A percentile compares a stretch with the other conserved stretches of the same genome.
Conservation (phyloP, 129 eudicot genomes). For the Logfia minima region DNA sequence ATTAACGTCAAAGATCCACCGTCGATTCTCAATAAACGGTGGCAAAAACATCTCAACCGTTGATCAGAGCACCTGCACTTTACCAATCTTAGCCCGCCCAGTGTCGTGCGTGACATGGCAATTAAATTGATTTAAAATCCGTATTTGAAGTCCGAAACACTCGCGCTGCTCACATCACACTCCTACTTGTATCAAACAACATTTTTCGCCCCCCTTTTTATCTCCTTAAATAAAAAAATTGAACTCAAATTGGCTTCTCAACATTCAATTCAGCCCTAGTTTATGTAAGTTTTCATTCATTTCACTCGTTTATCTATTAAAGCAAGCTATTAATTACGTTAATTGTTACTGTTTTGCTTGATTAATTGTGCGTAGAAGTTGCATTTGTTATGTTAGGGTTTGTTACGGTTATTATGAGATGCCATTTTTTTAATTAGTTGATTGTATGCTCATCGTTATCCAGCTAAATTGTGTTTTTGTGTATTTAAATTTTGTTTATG, state of each 20-base stretch:
- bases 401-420: slow-evolving; percentile 1
- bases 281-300: slow-evolving; percentile 10
- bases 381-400: slow-evolving; percentile 28
- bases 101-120: not conserved
- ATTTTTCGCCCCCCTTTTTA: slow-evolving; percentile 13
- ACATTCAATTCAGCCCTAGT: not conserved
- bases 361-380: slow-evolving; percentile 17
- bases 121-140: slow-evolving; percentile 26
- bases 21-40: not conserved
- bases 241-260: slow-evolving; percentile 23
- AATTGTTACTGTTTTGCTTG: slow-evolving; percentile 18
- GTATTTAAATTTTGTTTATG: not conserved
- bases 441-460: not conserved
- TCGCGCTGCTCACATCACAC: slow-evolving; percentile 31
- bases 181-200: slow-evolving; percentile 17
- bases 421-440: not conserved
- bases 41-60: slow-evolving; percentile 11
- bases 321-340: slow-evolving; percentile 7
- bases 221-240: not conserved
- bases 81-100: not conserved
- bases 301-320: not conserved
- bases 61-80: not conserved
- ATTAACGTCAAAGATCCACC: slow-evolving; percentile 15
- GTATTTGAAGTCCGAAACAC: slow-evolving; percentile 37
- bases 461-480: slow-evolving; percentile 8